phyloP scores from a whole-genome alignment of 2,329 filamentous ascomycete genomes.

The Phyllosticta paracitricarpa region DNA sequence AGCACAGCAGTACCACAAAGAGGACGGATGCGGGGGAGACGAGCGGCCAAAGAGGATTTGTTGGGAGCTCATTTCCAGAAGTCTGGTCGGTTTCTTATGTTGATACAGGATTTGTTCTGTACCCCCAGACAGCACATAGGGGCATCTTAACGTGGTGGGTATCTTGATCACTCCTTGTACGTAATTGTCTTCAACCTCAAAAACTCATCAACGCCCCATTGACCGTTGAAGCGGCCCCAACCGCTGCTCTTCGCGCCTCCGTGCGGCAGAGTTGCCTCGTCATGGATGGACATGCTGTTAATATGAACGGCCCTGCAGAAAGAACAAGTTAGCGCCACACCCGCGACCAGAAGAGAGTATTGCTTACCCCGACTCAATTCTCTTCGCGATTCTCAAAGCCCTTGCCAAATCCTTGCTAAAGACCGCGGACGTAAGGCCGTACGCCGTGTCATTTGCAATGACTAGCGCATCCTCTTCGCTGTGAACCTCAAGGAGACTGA shows the following conservation, averaged over 20 bases:
- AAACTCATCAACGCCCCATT: conserved; percentile 39
- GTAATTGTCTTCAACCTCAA: conserved; percentile 33
- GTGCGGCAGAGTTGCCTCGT: conserved; percentile 38
- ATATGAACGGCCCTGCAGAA: conserved; percentile 37
- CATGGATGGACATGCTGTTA: conserved; percentile 42
- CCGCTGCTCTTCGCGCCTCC: conserved; percentile 41
- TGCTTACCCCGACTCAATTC: conserved; percentile 47
- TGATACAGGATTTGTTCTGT: background rate
- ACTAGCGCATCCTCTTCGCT: conserved; percentile 60
- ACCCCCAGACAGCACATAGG: no score
- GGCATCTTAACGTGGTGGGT: background rate
- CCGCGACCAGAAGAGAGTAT: no score
- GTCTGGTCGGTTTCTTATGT: background rate
- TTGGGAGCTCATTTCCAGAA: background rate
- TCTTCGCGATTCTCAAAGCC: conserved; percentile 34
- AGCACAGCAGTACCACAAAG: background rate
- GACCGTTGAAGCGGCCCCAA: conserved; percentile 38
- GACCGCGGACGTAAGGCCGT: conserved; percentile 60
- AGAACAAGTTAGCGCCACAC: background rate
- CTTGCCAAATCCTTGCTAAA: conserved; percentile 58
- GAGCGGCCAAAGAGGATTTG: background rate
- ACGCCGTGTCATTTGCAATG: conserved; percentile 73
- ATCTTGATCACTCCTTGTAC: conserved; percentile 21
- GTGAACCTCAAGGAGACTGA: conserved; percentile 57
- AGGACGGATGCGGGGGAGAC: background rate